Percentiles rank a stretch among this genome's conserved stretches.
Evolutionary conservation across 225 moss, liverwort and hornwort species (phyloP).

Genomic region (Pleurozium schreberi): DNA sequence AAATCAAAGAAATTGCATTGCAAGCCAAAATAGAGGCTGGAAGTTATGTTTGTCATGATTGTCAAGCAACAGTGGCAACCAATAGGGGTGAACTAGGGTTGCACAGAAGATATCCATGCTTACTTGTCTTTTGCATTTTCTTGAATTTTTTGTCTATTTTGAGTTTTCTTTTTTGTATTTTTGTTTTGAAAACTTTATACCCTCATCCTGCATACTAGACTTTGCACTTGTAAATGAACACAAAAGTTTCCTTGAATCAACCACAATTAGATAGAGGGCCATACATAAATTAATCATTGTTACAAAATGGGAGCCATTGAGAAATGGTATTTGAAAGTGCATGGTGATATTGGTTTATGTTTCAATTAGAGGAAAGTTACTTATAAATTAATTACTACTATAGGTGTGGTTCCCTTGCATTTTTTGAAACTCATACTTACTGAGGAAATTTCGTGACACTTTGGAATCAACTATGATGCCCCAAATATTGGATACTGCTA

Average conservation of each 20-base stretch:
- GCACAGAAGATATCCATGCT: neutral
- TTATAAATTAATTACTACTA: neutral
- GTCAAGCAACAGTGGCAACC: neutral
- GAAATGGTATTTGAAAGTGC: neutral
- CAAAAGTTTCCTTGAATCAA: neutral
- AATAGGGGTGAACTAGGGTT: neutral
- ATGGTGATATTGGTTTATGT: neutral
- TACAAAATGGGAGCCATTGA: neutral
- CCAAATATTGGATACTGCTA: accelerated
- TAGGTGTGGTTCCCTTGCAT: neutral
- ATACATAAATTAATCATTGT: neutral
- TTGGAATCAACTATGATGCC: neutral
- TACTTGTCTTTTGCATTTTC: constrained; percentile 9
- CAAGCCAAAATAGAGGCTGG: neutral
- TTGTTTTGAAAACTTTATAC: neutral
- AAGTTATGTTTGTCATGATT: neutral
- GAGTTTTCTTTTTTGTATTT: constrained; percentile 17
- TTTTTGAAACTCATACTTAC: neutral
- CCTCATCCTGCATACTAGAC: neutral
- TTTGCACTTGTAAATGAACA: neutral
- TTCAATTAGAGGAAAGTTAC: neutral
- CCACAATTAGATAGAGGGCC: neutral
- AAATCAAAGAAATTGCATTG: constrained; percentile 5
- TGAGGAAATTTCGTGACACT: neutral
- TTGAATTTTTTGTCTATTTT: constrained; percentile 10